Percentiles rank a stretch among this genome's conserved stretches.
Evolutionary conservation across 306 rosid species (phyloP).

Genomic region (Vigna trinervia): DNA sequence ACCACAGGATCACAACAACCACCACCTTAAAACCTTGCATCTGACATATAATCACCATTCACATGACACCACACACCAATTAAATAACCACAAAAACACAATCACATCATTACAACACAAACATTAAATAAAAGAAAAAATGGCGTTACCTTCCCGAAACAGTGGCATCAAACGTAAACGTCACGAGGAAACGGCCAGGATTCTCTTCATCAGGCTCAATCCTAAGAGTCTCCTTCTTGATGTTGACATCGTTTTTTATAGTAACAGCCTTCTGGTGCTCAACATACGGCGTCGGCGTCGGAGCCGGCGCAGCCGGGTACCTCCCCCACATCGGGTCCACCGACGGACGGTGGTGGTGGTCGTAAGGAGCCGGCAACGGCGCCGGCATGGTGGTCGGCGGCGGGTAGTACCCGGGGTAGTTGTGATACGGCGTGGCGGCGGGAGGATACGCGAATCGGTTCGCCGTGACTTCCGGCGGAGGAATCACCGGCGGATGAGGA

Average conservation of each 20-base stretch:
- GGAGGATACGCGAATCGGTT: constrained; percentile 68
- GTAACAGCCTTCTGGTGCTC: constrained; percentile 97
- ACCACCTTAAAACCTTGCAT: constrained; percentile 28
- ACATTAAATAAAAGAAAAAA: background rate
- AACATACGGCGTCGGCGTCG: constrained; percentile 59
- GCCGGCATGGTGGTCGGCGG: constrained; percentile 57
- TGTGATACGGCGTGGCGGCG: constrained; percentile 68
- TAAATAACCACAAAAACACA: constrained; percentile 3
- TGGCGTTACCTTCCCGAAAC: constrained; percentile 76
- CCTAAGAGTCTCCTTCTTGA: constrained; percentile 87
- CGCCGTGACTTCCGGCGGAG: constrained; percentile 70
- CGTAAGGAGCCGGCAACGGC: constrained; percentile 79
- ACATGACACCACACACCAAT: constrained; percentile 19
- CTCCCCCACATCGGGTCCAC: constrained; percentile 76
- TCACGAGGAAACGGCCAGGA: constrained; percentile 70
- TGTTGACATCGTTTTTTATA: constrained; percentile 84
- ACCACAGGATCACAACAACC: constrained; percentile 17
- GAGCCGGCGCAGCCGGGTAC: constrained; percentile 44
- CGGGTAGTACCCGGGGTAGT: constrained; percentile 70
- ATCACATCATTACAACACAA: background rate
- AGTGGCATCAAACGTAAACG: constrained; percentile 87
- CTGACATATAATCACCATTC: constrained; percentile 1
- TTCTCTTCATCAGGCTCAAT: constrained; percentile 78
- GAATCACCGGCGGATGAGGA: constrained; percentile 58
- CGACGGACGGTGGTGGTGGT: constrained; percentile 71